phyloP scores from a whole-genome alignment of 2,329 filamentous ascomycete species.

The Didymella lethalis region DNA sequence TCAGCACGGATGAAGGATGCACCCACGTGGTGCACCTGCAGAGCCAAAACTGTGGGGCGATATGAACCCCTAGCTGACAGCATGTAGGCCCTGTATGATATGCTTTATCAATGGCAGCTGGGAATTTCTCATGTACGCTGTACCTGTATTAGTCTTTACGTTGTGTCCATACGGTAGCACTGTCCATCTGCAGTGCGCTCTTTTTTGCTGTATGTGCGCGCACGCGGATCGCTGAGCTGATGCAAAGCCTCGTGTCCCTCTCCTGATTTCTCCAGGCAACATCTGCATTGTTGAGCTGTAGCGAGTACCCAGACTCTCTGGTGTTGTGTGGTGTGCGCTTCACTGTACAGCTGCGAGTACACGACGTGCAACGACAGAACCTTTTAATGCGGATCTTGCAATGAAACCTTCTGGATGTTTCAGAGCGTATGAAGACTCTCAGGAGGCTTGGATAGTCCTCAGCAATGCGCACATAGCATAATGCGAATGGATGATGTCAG shows the following conservation, averaged over 20 bases:
- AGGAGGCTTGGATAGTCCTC: background rate
- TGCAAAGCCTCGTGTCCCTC: background rate
- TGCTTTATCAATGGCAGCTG: background rate
- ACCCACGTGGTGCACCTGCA: background rate
- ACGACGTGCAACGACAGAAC: background rate
- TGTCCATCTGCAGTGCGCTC: constrained; percentile 2
- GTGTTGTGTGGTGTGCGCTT: background rate
- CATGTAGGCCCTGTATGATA: background rate
- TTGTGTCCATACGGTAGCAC: background rate
- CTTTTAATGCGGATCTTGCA: background rate
- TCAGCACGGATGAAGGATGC: background rate
- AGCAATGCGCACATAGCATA: background rate
- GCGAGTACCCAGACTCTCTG: background rate
- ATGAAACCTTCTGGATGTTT: background rate
- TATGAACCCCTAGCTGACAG: background rate
- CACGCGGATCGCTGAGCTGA: background rate
- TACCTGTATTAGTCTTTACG: background rate
- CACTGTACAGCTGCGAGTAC: background rate
- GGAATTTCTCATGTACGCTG: background rate
- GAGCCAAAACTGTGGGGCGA: background rate
- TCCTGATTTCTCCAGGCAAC: background rate
- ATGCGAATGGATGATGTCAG: constrained; percentile 4
- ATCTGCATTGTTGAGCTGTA: background rate
- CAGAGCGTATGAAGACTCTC: background rate
- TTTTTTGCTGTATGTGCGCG: background rate